These are phyloP conservation scores for Gossypium davidsonii DNA, from an alignment of 441 rosid species.

Conservation along the genomic window DNA sequence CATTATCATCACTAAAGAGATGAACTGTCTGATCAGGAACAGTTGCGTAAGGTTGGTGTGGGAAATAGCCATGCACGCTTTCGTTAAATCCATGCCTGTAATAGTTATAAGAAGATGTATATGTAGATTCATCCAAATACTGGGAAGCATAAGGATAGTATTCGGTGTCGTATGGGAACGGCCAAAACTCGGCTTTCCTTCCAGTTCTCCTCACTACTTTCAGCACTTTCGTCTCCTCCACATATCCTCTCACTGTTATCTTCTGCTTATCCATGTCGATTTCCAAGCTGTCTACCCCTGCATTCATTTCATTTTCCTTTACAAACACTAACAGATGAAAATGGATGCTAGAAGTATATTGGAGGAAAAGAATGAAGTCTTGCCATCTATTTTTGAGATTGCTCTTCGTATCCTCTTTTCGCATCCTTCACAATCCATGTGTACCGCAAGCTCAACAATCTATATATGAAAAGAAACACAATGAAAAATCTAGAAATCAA, in stretches of 20 bases:
- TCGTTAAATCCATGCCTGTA: slow-evolving; percentile 56
- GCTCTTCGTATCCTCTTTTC: slow-evolving; percentile 65
- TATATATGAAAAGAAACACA: neutral
- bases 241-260: slow-evolving; percentile 68
- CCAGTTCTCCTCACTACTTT: slow-evolving; percentile 71
- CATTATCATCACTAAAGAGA: slow-evolving; percentile 87
- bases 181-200: slow-evolving; percentile 71
- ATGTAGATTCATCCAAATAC: slow-evolving; percentile 43
- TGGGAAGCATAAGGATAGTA: slow-evolving; percentile 51
- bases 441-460: slow-evolving; percentile 79
- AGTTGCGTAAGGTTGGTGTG: slow-evolving; percentile 43
- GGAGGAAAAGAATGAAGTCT: neutral
- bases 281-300: slow-evolving; percentile 70
- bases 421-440: slow-evolving; percentile 87
- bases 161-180: slow-evolving; percentile 64
- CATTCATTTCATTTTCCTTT: neutral
- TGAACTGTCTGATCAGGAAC: slow-evolving; percentile 53
- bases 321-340: too few relatives aligned
- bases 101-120: slow-evolving; percentile 43
- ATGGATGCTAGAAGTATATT: neutral
- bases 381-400: slow-evolving; percentile 61
- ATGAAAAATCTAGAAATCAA: neutral
- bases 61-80: slow-evolving; percentile 48
- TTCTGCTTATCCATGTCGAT: slow-evolving; percentile 70
- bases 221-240: slow-evolving; percentile 58